Base-by-base conservation (phyloP, 2,329 filamentous ascomycete species). In the Aschersonia sp. region DNA sequence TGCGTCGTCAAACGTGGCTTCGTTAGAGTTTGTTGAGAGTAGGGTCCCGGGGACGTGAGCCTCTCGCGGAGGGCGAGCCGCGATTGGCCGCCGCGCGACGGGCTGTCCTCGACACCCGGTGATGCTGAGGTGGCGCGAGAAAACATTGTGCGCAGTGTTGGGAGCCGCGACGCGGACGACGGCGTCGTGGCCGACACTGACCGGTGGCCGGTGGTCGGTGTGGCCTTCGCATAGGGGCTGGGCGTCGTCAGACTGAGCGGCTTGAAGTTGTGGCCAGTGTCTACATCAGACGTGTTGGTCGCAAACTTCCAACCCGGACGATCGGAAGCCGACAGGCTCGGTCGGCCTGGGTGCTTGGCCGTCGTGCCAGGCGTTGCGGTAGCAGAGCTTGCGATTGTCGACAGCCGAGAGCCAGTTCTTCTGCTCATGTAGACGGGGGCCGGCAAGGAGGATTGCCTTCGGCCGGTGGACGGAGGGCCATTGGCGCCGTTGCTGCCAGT, bases 261-360 rank as follows among this genome's bases (percentile, higher is more conserved):
- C 55, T 77, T 82, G 64, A 79, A 83, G 59, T 78, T 77, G 60
- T 84, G 80, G 30, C 81, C 79, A n/a, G 77, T 74, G 32, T 82
- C 73, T n/a, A 79, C 67, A 51, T 79, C 74, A 6, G 66, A 66
- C 5, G 76, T 74, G 55, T 83, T 87, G 5, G 79, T 77, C 32
- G 80, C 84, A 9, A 57, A 59, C 58, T 81, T 90, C 86, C 86
- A 92, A 49, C 79, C 74, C 4, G 86, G 86, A 45, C 83, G 78
- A 48, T 75, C 70, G 49, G 74, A 60, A 35, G 71, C 54, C 9
- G 68, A 69, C 2, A 70, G 66, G 40, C 66, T 58, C 48, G 74
- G 67, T 45, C 72, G 68, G n/a, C n/a, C 47, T 47, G 71, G 60
- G 45, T 66, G 56, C 48, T 56, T 61, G 47, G 56, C 58, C 44